phyloP scores from a whole-genome alignment of 306 rosid species.

The Cicer cuneatum region DNA sequence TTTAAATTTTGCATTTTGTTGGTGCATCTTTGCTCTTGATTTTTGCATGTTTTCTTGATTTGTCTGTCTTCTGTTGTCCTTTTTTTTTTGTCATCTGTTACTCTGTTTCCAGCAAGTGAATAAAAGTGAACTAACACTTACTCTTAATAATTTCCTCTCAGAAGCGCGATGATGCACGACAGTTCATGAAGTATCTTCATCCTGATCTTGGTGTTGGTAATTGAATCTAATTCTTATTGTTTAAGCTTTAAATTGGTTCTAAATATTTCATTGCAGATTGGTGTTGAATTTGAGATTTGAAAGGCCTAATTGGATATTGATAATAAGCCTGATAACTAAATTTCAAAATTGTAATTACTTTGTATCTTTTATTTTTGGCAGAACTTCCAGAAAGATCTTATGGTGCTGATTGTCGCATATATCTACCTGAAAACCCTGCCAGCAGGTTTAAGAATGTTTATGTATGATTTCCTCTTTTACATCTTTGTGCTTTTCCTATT shows the following conservation, averaged over 20 bases:
- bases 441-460: constrained; percentile 99
- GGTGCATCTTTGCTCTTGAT: constrained; percentile 5
- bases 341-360: constrained; percentile 33
- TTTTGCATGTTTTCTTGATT: constrained; percentile 27
- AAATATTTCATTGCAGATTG: constrained; percentile 28
- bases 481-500: constrained; percentile 43
- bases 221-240: constrained; percentile 37
- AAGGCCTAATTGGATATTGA: constrained; percentile 17
- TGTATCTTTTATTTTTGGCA: constrained; percentile 50
- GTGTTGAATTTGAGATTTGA: constrained; percentile 10
- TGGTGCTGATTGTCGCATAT: constrained; percentile 96
- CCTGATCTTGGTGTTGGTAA: constrained; percentile 98
- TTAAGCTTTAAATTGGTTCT: constrained; percentile 26
- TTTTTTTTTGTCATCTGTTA: constrained; percentile 2
- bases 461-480: constrained; percentile 84
- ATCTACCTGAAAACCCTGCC: constrained; percentile 84
- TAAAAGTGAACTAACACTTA: constrained; percentile 35
- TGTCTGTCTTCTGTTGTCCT: constrained; percentile 2
- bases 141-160: constrained; percentile 46
- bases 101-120: constrained; percentile 33
- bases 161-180: constrained; percentile 96
- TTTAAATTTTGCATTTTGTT: constrained; percentile 13
- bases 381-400: constrained; percentile 98
- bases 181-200: constrained; percentile 98
- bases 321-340: constrained; percentile 1